Base-by-base conservation (phyloP, 805 yeast genomes). In the Ogataea pignaliae region DNA sequence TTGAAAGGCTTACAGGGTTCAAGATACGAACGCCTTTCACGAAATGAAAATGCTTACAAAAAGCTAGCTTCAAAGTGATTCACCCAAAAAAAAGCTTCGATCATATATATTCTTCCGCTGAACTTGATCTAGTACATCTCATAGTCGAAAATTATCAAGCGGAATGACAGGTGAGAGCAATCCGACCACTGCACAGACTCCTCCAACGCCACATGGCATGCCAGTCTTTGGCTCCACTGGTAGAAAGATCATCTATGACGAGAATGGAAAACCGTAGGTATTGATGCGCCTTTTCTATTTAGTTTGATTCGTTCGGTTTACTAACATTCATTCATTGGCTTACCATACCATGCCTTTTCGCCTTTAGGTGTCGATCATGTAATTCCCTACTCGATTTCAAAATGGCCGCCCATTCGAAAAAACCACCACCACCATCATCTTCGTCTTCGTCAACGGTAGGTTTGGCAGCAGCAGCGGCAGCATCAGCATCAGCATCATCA, bases 221-320 rank as follows among this genome's bases (percentile, higher is more conserved):
- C 81, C 84, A 0, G 71, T 54, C 11, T 53, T 71, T 39, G 88
- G 88, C 0, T 69, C 76, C 2, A 60, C 75, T 17, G 95, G 95
- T 0, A 71, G 83, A 38, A 79, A 77, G 53, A 83, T 88, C 46
- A 65, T 88, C 17, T 79, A 86, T 45, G 97, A 87, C 58, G 82
- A 87, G 60, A 84, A 91, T 64, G 98, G 98, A 1, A 90, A 88
- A 64, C 97, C 97, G 89, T 86, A 71, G 61, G 93, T 79, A 47
- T 12, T 16, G 13, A 11, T 17, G 11, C 29, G 6, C 6, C 29
- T 6, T 30, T n/a, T 13, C 17, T 9, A 11, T 18, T n/a, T 11
- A 5, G 13, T 3, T 32, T n/a, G n/a, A n/a, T n/a, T n/a, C n/a
- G n/a, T n/a, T n/a, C n/a, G 39, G 18, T 35, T n/a, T 40, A 46